phyloP scores from a whole-genome alignment of 192 early-diverging fungal species.

The Entomortierella parvispora region DNA sequence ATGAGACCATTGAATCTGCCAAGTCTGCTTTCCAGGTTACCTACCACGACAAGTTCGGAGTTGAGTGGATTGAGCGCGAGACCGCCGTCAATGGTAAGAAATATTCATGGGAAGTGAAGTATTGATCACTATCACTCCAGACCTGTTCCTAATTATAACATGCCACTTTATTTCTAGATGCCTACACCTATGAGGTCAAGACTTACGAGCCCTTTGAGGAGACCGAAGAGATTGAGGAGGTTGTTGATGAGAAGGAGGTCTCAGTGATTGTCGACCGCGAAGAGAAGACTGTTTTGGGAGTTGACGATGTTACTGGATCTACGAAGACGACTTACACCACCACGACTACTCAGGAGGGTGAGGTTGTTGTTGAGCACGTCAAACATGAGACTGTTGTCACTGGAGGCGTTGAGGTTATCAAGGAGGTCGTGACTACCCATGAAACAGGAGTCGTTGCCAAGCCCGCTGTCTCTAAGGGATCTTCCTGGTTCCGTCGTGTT shows the following conservation, averaged over 20 bases:
- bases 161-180: too few relatives aligned
- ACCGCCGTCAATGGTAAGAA: slow-evolving; percentile 1
- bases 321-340: slow-evolving; percentile 9
- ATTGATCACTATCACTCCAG: not conserved
- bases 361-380: not conserved
- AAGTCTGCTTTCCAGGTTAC: not conserved
- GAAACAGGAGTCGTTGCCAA: slow-evolving; percentile 24
- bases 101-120: not conserved
- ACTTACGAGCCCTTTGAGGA: slow-evolving; percentile 10
- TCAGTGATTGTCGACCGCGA: slow-evolving; percentile 7
- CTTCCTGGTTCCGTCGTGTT: slow-evolving; percentile 26
- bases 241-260: slow-evolving; percentile 1
- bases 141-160: not conserved
- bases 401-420: slow-evolving; percentile 9
- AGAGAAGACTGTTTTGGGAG: not conserved
- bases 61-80: not conserved
- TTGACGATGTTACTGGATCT: not conserved
- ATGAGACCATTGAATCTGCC: too few relatives aligned
- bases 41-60: too few relatives aligned
- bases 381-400: not conserved
- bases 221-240: slow-evolving; percentile 5
- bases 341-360: slow-evolving; percentile 6
- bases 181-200: slow-evolving; percentile 6
- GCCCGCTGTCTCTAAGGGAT: slow-evolving; percentile 30
- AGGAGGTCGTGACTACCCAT: slow-evolving; percentile 12